Evolutionary conservation across 2,329 filamentous ascomycete genomes (phyloP).

Genomic region (Phialophora macrospora): DNA sequence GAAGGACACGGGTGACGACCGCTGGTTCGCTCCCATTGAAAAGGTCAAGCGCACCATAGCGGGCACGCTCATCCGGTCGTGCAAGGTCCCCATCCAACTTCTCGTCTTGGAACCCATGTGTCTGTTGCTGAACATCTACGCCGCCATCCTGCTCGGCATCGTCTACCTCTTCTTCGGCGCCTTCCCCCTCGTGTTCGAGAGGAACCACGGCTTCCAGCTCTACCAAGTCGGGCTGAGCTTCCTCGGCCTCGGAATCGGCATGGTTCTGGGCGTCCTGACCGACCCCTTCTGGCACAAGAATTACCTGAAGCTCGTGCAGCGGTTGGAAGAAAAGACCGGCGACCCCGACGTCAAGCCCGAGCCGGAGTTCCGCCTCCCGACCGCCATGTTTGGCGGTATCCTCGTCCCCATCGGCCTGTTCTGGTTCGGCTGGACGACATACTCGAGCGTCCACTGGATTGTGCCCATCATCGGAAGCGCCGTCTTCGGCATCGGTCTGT

Average conservation of each 20-base stretch:
- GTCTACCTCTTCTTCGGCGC: constrained; percentile 91
- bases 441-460: constrained; percentile 55
- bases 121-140: constrained; percentile 78
- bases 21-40: constrained; percentile 77
- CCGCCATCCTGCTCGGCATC: constrained; percentile 82
- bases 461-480: constrained; percentile 48
- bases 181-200: constrained; percentile 77
- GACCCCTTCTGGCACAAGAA: constrained; percentile 45
- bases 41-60: constrained; percentile 70
- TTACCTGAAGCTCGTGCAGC: constrained; percentile 34
- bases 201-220: constrained; percentile 48
- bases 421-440: constrained; percentile 56
- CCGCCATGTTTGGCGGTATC: constrained; percentile 56
- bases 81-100: constrained; percentile 72
- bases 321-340: constrained; percentile 44
- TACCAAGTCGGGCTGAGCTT: constrained; percentile 43
- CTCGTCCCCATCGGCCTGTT: constrained; percentile 63
- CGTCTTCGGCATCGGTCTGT: constrained; percentile 55
- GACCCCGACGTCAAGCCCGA: constrained; percentile 50
- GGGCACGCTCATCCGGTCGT: constrained; percentile 62
- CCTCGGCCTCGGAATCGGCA: constrained; percentile 56
- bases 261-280: constrained; percentile 50
- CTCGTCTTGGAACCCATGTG: constrained; percentile 85
- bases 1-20: constrained; percentile 71
- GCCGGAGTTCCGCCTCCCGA: constrained; percentile 57